Percentiles rank a stretch among this genome's conserved stretches.
These are phyloP conservation scores for Helicocarpus griseus DNA, from an alignment of 2,329 filamentous ascomycete species.

Conservation along the genomic window DNA sequence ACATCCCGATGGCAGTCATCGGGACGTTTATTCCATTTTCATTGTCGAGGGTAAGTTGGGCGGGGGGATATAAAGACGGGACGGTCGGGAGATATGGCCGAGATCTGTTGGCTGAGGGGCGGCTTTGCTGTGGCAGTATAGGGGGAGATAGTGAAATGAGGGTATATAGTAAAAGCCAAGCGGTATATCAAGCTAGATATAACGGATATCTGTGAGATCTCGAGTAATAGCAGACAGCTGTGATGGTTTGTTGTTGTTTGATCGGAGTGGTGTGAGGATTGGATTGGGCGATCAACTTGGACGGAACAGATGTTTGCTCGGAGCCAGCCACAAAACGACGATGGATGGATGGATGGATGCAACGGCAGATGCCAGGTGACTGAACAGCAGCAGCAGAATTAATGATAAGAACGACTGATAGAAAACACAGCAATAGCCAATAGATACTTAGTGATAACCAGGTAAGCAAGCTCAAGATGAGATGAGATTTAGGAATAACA, in stretches of 20 bases:
- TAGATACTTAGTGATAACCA: too few relatives aligned
- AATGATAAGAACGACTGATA: too few relatives aligned
- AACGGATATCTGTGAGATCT: background rate
- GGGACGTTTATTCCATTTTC: slow-evolving; percentile 10
- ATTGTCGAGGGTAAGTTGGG: background rate
- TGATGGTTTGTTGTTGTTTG: background rate
- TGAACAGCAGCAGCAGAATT: too few relatives aligned
- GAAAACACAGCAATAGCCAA: too few relatives aligned
- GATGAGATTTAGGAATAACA: too few relatives aligned
- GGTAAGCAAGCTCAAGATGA: too few relatives aligned
- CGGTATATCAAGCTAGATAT: background rate
- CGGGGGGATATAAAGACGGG: background rate
- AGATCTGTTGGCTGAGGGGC: background rate
- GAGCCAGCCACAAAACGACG: background rate
- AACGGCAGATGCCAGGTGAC: background rate
- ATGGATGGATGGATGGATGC: background rate
- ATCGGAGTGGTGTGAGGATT: background rate
- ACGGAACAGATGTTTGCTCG: background rate
- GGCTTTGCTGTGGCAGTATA: background rate
- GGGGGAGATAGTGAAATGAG: background rate
- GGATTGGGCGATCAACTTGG: background rate
- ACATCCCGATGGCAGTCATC: slow-evolving; percentile 18
- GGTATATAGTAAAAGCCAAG: background rate
- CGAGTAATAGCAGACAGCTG: background rate
- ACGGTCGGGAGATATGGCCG: background rate